Percentiles rank a stretch among this genome's conserved stretches.
Evolutionary conservation across 805 yeast genomes (phyloP).

Genomic region (Yamadazyma nakazawae): DNA sequence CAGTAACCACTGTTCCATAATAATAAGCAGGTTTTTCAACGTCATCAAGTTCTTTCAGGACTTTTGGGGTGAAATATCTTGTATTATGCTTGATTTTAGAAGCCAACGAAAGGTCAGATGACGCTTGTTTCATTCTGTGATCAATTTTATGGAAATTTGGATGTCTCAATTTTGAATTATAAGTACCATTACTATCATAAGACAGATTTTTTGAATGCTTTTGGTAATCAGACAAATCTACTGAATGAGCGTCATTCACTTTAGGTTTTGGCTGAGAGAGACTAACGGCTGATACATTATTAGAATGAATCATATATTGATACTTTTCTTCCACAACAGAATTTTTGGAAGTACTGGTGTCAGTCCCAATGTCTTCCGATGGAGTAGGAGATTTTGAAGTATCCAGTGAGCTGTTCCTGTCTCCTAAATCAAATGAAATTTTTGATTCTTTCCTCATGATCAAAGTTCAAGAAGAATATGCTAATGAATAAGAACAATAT

Average conservation of each 20-base stretch:
- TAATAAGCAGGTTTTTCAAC: slow-evolving; percentile 16
- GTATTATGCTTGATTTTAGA: slow-evolving; percentile 11
- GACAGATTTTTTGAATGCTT: background rate
- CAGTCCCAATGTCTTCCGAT: background rate
- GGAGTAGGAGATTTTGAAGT: background rate
- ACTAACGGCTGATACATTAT: background rate
- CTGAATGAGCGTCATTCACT: background rate
- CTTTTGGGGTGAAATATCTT: slow-evolving; percentile 12
- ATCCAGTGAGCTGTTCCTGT: background rate
- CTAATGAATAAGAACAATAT: background rate
- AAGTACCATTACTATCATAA: background rate
- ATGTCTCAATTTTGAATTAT: slow-evolving; percentile 9
- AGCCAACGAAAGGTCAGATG: slow-evolving; percentile 11
- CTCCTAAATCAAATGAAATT: background rate
- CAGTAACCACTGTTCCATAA: slow-evolving; percentile 2
- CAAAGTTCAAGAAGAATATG: background rate
- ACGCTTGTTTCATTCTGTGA: slow-evolving; percentile 5
- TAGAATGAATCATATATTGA: background rate
- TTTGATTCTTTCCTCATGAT: background rate
- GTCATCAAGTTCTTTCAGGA: slow-evolving; percentile 7
- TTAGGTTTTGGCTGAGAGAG: background rate
- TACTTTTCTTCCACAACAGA: background rate
- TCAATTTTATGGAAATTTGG: slow-evolving; percentile 15
- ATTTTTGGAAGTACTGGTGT: background rate
- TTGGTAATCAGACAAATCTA: background rate